Conservation (phyloP, 306 rosid species). For the Canavalia ensiformis region DNA sequence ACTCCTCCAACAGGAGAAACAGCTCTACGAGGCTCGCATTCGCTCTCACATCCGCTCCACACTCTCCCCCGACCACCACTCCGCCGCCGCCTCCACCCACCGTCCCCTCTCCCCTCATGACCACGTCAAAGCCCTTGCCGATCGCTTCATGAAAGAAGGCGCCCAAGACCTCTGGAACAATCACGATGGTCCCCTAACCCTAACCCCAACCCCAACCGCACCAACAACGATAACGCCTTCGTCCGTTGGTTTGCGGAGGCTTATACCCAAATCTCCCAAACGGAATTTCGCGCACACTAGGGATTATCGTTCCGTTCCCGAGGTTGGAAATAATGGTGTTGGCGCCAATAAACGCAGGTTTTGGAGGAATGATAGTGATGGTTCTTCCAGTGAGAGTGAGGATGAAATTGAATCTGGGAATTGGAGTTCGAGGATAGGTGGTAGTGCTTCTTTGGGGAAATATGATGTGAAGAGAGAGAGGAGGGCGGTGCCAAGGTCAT, state of each 20-base stretch:
- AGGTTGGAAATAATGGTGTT: conserved; percentile 31
- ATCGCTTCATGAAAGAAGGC: conserved; percentile 81
- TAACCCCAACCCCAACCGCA: not conserved
- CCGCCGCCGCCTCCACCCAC: conserved; percentile 51
- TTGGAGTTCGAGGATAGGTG: conserved; percentile 51
- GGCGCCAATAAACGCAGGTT: conserved; percentile 40
- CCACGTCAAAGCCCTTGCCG: conserved; percentile 78
- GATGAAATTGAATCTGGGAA: conserved; percentile 45
- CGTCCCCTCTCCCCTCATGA: conserved; percentile 68
- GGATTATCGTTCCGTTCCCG: conserved; percentile 56
- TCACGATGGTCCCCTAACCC: conserved; percentile 69
- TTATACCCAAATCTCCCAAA: conserved; percentile 36
- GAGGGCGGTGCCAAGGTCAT: conserved; percentile 60
- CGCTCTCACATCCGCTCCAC: conserved; percentile 84
- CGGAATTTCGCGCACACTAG: conserved; percentile 49
- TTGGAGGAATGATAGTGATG: conserved; percentile 54
- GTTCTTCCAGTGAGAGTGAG: conserved; percentile 56
- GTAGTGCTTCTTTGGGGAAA: conserved; percentile 83
- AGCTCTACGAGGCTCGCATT: conserved; percentile 84
- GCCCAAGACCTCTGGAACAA: conserved; percentile 89
- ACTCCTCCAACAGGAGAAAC: conserved; percentile 83
- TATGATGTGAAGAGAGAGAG: conserved; percentile 74
- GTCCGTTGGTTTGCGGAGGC: conserved; percentile 47
- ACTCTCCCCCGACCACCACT: conserved; percentile 59
- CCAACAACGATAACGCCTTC: not conserved